A percentile compares a stretch with the other conserved stretches of the same genome.
Evolutionary conservation across 352 stramenopile species (phyloP).

Genomic region (Phytophthora cryptogea): DNA sequence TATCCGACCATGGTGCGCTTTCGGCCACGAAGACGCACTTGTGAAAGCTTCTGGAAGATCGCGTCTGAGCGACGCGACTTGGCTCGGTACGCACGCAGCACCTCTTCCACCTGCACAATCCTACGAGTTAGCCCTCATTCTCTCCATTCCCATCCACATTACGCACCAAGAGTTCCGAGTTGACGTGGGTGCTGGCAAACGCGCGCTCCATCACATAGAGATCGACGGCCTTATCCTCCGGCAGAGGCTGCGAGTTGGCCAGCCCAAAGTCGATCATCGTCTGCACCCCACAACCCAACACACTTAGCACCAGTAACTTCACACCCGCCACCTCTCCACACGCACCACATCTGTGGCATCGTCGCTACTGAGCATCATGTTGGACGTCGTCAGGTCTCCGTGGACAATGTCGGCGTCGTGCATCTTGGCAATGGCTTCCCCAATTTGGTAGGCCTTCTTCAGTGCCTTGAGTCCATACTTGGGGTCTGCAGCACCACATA

Average conservation of each 20-base stretch:
- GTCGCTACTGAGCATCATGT: slow-evolving; percentile 89
- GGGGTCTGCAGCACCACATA: slow-evolving; percentile 34
- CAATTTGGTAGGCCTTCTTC: slow-evolving; percentile 83
- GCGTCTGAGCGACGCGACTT: slow-evolving; percentile 71
- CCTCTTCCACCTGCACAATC: slow-evolving; percentile 66
- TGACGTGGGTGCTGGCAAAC: slow-evolving; percentile 90
- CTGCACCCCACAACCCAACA: slow-evolving; percentile 25
- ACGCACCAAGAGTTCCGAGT: slow-evolving; percentile 78
- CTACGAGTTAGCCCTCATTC: slow-evolving; percentile 6
- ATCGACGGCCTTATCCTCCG: slow-evolving; percentile 93
- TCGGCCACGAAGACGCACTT: slow-evolving; percentile 86
- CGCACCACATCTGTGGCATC: slow-evolving; percentile 69
- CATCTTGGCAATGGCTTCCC: slow-evolving; percentile 90
- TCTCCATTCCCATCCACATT: background rate
- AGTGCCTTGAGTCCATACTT: slow-evolving; percentile 57
- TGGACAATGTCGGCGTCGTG: slow-evolving; percentile 93
- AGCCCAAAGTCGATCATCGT: slow-evolving; percentile 88
- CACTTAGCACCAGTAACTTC: slow-evolving; percentile 2
- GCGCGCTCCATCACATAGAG: slow-evolving; percentile 94
- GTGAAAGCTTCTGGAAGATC: slow-evolving; percentile 87
- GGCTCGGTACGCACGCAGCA: slow-evolving; percentile 88
- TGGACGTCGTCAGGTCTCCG: slow-evolving; percentile 94
- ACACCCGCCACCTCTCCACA: slow-evolving; percentile 9
- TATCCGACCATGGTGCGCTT: slow-evolving; percentile 93
- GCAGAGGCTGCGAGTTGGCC: slow-evolving; percentile 81